A percentile compares a stretch with the other conserved stretches of the same genome.
Conservation (phyloP, 306 rosid genomes). For the Cyamopsis tetragonoloba region DNA sequence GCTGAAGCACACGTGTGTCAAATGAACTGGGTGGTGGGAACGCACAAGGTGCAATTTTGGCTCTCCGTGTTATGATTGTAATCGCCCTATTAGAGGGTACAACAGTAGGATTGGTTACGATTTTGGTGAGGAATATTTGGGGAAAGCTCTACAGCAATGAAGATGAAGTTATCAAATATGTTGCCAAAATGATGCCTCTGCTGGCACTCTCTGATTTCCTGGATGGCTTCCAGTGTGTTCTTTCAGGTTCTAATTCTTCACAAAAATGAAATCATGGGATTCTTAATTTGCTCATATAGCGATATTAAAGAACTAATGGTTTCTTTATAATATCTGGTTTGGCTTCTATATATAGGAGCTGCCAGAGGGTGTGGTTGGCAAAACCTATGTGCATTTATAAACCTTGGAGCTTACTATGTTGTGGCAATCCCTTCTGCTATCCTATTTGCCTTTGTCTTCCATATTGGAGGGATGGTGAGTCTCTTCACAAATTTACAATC, state of each 20-base stretch:
- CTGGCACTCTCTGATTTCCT: slow-evolving; percentile 61
- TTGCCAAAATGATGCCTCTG: slow-evolving; percentile 54
- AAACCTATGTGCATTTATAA: slow-evolving; percentile 50
- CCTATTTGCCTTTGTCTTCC: slow-evolving; percentile 47
- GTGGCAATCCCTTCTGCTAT: slow-evolving; percentile 58
- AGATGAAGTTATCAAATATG: slow-evolving; percentile 46
- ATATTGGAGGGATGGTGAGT: slow-evolving; percentile 55
- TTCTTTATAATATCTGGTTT: slow-evolving; percentile 1
- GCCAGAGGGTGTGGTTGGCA: slow-evolving; percentile 85
- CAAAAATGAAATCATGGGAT: background rate
- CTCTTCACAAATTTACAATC: slow-evolving; percentile 5
- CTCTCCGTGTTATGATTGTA: slow-evolving; percentile 40
- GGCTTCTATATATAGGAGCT: slow-evolving; percentile 40
- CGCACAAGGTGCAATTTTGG: slow-evolving; percentile 44
- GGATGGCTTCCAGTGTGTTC: slow-evolving; percentile 67
- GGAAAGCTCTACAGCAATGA: slow-evolving; percentile 60
- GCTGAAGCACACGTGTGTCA: slow-evolving; percentile 51
- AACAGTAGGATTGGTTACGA: slow-evolving; percentile 32
- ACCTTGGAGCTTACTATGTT: slow-evolving; percentile 60
- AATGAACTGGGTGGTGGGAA: slow-evolving; percentile 59
- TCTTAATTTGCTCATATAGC: background rate
- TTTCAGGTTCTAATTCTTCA: slow-evolving; percentile 44
- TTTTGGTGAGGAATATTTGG: slow-evolving; percentile 46
- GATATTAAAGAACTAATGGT: background rate
- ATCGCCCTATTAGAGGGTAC: slow-evolving; percentile 43